Percentiles rank a stretch among this genome's conserved stretches.
Evolutionary conservation across 345 rosid genomes (phyloP).

Genomic region (Leavenworthia alabamica): DNA sequence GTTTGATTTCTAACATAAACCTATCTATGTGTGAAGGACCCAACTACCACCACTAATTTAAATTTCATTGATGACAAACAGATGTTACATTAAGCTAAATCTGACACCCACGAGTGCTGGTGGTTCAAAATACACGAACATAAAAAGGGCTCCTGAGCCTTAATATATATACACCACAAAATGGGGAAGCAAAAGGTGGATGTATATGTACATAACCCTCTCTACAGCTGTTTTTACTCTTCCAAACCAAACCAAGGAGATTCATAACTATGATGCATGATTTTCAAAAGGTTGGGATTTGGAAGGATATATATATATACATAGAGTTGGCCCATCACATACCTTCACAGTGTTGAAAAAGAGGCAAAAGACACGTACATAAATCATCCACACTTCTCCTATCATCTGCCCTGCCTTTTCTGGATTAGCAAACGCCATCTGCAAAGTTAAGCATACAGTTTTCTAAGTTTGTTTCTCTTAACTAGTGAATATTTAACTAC

Average conservation of each 20-base stretch:
- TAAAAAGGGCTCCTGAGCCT: neutral
- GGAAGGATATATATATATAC: neutral
- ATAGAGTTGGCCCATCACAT: conserved; percentile 5
- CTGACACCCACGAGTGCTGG: neutral
- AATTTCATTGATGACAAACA: neutral
- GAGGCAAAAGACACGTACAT: conserved; percentile 9
- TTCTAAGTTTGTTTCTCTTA: neutral
- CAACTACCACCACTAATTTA: neutral
- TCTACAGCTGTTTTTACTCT: conserved; percentile 12
- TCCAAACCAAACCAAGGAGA: conserved; percentile 5
- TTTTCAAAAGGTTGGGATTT: conserved; percentile 1
- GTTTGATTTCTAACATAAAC: neutral
- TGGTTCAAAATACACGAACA: neutral
- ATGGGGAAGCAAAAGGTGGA: conserved; percentile 4
- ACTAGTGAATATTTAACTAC: neutral
- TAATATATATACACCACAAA: conserved; percentile 11
- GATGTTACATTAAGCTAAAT: neutral
- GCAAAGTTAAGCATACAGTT: neutral
- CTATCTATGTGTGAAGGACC: neutral
- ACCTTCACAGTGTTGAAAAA: conserved; percentile 1
- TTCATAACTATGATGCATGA: neutral
- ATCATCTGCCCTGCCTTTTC: neutral
- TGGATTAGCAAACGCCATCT: conserved; percentile 15
- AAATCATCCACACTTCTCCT: conserved; percentile 9
- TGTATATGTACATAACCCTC: conserved; percentile 14